Evolutionary conservation across 2,329 filamentous ascomycete genomes (phyloP).

Genomic region (Hymenoscyphus fructigenus): DNA sequence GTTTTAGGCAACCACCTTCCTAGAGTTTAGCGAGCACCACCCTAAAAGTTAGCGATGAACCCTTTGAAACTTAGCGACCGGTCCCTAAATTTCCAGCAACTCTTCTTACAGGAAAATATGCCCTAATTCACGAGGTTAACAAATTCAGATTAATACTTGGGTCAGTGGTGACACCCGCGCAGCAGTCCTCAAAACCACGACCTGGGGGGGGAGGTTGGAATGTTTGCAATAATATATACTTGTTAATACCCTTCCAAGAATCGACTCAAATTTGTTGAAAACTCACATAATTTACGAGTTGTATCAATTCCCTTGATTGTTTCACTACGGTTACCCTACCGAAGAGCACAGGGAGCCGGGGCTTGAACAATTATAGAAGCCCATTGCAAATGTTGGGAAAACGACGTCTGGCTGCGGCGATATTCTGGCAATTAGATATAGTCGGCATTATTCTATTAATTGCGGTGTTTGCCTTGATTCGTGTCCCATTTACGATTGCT

Average conservation of each 20-base stretch:
- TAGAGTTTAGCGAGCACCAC: no score
- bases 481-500: conserved; percentile 55
- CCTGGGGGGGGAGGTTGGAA: conserved; percentile 58
- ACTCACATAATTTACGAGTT: neutral
- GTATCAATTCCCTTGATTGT: conserved; percentile 45
- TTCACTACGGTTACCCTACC: neutral
- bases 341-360: conserved; percentile 48
- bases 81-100: no score
- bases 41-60: no score
- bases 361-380: conserved; percentile 45
- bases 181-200: conserved; percentile 49
- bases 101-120: no score
- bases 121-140: no score
- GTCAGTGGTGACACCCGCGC: conserved; percentile 56
- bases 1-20: no score
- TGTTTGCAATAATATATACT: conserved; percentile 36
- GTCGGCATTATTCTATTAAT: conserved; percentile 49
- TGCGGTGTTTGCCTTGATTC: conserved; percentile 46
- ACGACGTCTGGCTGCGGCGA: conserved; percentile 39
- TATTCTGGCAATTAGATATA: conserved; percentile 57
- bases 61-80: no score
- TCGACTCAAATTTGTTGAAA: no score
- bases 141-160: conserved; percentile 60
- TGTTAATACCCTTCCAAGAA: neutral
- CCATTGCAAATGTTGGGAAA: conserved; percentile 44